These are phyloP conservation scores for Kwoniella mangroviensis DNA, from an alignment of 768 basidiomycete species.

Conservation along the genomic window DNA sequence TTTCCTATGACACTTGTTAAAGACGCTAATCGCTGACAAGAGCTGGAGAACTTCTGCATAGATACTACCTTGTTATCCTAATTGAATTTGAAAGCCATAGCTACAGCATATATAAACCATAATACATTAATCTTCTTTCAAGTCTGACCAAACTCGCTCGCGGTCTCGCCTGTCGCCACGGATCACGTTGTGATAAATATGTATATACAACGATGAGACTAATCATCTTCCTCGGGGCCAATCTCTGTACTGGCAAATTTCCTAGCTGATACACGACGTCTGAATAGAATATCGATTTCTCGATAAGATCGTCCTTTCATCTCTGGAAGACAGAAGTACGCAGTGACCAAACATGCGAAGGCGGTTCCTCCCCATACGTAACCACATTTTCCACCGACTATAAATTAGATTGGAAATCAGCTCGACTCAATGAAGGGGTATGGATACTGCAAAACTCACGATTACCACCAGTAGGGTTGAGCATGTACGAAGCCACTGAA, in stretches of 20 bases:
- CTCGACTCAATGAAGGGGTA: not conserved
- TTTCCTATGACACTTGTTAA: no score
- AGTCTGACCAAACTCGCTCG: no score
- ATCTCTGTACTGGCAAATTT: slow-evolving; percentile 46
- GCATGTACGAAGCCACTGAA: slow-evolving; percentile 45
- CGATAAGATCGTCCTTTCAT: slow-evolving; percentile 54
- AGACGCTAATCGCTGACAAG: no score
- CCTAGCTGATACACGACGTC: slow-evolving; percentile 47
- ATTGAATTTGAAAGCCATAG: no score
- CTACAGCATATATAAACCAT: no score
- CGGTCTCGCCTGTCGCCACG: no score
- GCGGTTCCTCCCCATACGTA: slow-evolving; percentile 48
- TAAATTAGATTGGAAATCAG: not conserved
- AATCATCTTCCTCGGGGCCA: slow-evolving; percentile 39
- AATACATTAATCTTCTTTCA: no score
- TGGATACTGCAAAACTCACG: slow-evolving; percentile 13
- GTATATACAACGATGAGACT: slow-evolving; percentile 8
- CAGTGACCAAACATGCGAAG: slow-evolving; percentile 24
- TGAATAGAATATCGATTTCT: slow-evolving; percentile 57
- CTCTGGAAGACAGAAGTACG: slow-evolving; percentile 55
- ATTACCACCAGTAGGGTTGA: slow-evolving; percentile 47
- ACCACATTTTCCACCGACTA: slow-evolving; percentile 48
- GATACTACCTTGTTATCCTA: no score
- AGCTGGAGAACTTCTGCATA: no score
- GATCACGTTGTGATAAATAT: not conserved